Evolutionary conservation across 257 asterid genomes (phyloP).

Genomic region (Schizonepeta tenuifolia): DNA sequence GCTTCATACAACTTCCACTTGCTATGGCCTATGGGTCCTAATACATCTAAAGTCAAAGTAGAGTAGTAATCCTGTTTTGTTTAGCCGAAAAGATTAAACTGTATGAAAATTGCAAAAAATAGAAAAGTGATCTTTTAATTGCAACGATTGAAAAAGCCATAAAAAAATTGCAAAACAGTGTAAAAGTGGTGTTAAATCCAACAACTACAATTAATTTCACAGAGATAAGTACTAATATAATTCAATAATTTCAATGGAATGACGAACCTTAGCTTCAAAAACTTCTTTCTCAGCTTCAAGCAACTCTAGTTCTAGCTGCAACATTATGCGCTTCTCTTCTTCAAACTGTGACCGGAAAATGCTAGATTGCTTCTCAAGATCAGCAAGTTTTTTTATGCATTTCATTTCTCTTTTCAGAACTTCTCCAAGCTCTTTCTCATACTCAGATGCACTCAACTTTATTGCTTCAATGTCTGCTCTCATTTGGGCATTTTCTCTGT

Average conservation of each 20-base stretch:
- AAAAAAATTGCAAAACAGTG: no score
- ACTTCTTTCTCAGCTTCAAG: slow-evolving; percentile 29
- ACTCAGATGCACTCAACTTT: slow-evolving; percentile 26
- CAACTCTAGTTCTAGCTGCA: slow-evolving; percentile 37
- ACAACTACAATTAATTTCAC: neutral
- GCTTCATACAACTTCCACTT: no score
- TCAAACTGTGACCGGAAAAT: slow-evolving; percentile 25
- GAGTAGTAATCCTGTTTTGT: no score
- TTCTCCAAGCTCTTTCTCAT: slow-evolving; percentile 9
- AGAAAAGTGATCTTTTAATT: no score
- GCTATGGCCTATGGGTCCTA: no score
- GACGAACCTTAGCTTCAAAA: slow-evolving; percentile 37
- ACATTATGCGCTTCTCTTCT: slow-evolving; percentile 30
- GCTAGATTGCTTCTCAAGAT: slow-evolving; percentile 27
- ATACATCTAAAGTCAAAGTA: no score
- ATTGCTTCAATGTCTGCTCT: slow-evolving; percentile 36
- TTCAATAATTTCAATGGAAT: neutral
- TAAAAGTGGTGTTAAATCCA: no score
- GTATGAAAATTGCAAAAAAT: no score
- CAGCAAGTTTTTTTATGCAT: slow-evolving; percentile 24
- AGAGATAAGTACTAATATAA: neutral
- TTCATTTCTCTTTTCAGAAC: slow-evolving; percentile 34
- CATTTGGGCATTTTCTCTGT: slow-evolving; percentile 10
- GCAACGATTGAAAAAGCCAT: no score
- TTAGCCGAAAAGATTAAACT: no score